These are phyloP conservation scores for Podila horticola DNA, from an alignment of 192 early-diverging fungal genomes.

Conservation along the genomic window DNA sequence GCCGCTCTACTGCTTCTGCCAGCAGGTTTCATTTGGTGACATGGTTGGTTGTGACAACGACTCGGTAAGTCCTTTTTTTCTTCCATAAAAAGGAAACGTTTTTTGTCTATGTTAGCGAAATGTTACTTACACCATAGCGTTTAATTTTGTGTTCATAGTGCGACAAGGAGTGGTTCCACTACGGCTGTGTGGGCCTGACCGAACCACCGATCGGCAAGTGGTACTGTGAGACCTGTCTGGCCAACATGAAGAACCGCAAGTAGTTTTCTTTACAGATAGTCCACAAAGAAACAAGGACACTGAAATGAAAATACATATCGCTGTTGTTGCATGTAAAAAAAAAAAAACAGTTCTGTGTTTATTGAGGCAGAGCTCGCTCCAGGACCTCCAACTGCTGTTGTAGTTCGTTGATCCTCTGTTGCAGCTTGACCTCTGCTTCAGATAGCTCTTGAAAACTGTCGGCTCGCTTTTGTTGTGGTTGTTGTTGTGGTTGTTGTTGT, in stretches of 20 bases:
- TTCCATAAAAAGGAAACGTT: neutral
- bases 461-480: neutral
- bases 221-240: constrained; percentile 89
- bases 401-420: constrained; percentile 32
- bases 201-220: constrained; percentile 92
- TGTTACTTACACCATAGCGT: neutral
- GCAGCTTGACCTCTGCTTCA: constrained; percentile 23
- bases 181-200: constrained; percentile 89
- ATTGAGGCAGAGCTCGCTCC: constrained; percentile 7
- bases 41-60: constrained; percentile 98
- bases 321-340: neutral
- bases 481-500: neutral
- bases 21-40: constrained; percentile 95
- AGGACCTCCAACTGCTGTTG: constrained; percentile 35
- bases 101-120: neutral
- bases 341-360: neutral
- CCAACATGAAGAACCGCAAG: constrained; percentile 65
- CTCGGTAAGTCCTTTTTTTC: constrained; percentile 19
- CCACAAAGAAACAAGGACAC: neutral
- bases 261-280: constrained; percentile 6
- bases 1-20: constrained; percentile 95
- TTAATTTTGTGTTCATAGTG: constrained; percentile 65
- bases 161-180: constrained; percentile 98
- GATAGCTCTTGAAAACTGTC: neutral
- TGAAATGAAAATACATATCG: neutral